Evolutionary conservation across 208 protist species (phyloP).

Genomic region (Acanthamoeba culbertsoni): DNA sequence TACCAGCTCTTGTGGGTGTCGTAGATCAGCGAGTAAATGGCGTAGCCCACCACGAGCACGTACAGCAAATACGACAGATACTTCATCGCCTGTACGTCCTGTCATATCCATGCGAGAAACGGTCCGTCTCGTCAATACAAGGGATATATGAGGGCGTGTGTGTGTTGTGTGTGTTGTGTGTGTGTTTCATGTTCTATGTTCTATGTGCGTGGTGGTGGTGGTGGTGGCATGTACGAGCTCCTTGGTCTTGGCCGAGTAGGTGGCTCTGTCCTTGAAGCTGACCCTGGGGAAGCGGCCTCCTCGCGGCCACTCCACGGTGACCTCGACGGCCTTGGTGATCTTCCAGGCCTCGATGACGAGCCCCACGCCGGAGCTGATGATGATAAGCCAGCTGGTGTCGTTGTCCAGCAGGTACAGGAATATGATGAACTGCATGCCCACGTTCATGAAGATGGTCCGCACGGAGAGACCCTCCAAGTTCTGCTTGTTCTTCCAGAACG

Average conservation of each 20-base stretch:
- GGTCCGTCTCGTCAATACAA: neutral
- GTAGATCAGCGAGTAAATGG: conserved; percentile 94
- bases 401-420: conserved; percentile 98
- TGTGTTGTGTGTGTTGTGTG: too few relatives aligned
- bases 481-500: conserved; percentile 90
- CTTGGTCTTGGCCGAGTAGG: conserved; percentile 73
- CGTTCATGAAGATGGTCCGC: conserved; percentile 92
- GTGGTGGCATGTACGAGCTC: conserved; percentile 61
- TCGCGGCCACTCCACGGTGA: conserved; percentile 23
- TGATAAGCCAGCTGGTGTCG: conserved; percentile 91
- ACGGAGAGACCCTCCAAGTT: conserved; percentile 95
- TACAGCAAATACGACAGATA: conserved; percentile 93
- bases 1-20: conserved; percentile 92
- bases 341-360: conserved; percentile 97
- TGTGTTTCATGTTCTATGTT: too few relatives aligned
- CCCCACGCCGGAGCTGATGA: conserved; percentile 87
- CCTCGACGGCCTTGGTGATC: conserved; percentile 87
- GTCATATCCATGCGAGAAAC: neutral
- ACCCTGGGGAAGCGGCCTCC: conserved; percentile 25
- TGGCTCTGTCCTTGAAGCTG: conserved; percentile 58
- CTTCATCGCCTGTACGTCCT: conserved; percentile 92
- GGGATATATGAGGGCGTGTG: neutral
- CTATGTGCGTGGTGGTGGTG: too few relatives aligned
- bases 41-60: conserved; percentile 92
- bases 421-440: conserved; percentile 93